Percentiles rank a stretch among this genome's conserved stretches.
These are phyloP conservation scores for Epichloe gansuensis DNA, from an alignment of 2,329 filamentous ascomycete genomes.

Conservation along the genomic window DNA sequence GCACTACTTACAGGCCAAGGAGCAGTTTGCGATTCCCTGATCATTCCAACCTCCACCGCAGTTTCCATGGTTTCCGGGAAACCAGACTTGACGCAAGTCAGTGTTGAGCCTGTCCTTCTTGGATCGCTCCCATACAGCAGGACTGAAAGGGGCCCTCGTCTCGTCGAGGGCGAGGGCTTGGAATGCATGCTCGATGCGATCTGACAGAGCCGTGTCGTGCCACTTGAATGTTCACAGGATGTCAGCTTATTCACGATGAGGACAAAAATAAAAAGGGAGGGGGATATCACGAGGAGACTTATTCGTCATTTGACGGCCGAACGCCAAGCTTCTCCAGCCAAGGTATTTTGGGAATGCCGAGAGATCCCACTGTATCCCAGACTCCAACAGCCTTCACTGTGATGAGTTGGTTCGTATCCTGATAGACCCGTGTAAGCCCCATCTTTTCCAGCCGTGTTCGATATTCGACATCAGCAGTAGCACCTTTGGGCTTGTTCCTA, in stretches of 20 bases:
- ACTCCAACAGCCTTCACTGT: conserved; percentile 35
- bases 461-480: conserved; percentile 29
- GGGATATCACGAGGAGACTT: conserved; percentile 18
- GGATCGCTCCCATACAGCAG: conserved; percentile 41
- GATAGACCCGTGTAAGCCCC: conserved; percentile 30
- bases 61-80: conserved; percentile 60
- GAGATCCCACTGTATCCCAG: conserved; percentile 32
- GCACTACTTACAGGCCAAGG: conserved; percentile 25
- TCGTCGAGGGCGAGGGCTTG: conserved; percentile 49
- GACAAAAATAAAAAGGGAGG: neutral
- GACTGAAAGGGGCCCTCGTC: conserved; percentile 39
- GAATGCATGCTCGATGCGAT: conserved; percentile 43
- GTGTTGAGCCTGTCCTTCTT: conserved; percentile 25
- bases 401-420: conserved; percentile 29
- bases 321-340: conserved; percentile 36
- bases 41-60: conserved; percentile 56
- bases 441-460: conserved; percentile 31
- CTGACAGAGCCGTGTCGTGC: conserved; percentile 40
- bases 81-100: conserved; percentile 46
- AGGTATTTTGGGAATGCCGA: conserved; percentile 32
- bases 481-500: conserved; percentile 34
- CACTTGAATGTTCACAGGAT: conserved; percentile 31
- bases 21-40: conserved; percentile 30
- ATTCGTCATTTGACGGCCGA: conserved; percentile 32
- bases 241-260: conserved; percentile 17